Evolutionary conservation across 1,284 basidiomycete species (phyloP).

Genomic region (Apiotrichum gamsii): DNA sequence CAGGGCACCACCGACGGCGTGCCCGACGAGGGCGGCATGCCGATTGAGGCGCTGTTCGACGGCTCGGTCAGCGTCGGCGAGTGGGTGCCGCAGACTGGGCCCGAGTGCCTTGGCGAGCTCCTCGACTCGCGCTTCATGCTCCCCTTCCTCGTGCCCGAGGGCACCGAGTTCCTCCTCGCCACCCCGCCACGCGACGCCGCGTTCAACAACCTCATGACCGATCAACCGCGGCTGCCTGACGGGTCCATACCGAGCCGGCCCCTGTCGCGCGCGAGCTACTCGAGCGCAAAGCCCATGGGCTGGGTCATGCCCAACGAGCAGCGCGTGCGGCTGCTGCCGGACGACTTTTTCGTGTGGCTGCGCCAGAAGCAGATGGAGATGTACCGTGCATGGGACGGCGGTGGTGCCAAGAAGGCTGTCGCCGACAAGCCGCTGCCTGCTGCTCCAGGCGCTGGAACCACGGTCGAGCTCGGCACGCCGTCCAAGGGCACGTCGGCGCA

Average conservation of each 20-base stretch:
- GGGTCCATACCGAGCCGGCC: conserved; percentile 21
- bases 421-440: conserved; percentile 3
- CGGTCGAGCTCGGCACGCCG: background rate
- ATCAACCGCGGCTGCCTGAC: conserved; percentile 25
- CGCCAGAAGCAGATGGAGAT: conserved; percentile 25
- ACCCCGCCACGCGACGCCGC: conserved; percentile 37
- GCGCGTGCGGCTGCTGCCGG: conserved; percentile 26
- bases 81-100: conserved; percentile 69
- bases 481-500: background rate
- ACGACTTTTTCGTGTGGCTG: conserved; percentile 44
- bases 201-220: conserved; percentile 27
- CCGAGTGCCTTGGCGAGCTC: conserved; percentile 76
- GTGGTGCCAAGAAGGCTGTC: conserved; percentile 6
- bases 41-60: conserved; percentile 73
- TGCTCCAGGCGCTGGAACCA: background rate
- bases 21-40: conserved; percentile 8
- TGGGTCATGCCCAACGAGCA: conserved; percentile 18
- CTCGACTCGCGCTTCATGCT: conserved; percentile 89
- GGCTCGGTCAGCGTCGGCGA: conserved; percentile 56
- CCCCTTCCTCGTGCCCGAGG: conserved; percentile 72
- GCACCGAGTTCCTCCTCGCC: conserved; percentile 71
- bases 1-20: conserved; percentile 46
- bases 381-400: background rate
- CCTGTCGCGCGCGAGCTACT: conserved; percentile 33
- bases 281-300: conserved; percentile 35